Evolutionary conservation across 2,329 filamentous ascomycete genomes (phyloP).

Genomic region (Aspergillus vadensis): DNA sequence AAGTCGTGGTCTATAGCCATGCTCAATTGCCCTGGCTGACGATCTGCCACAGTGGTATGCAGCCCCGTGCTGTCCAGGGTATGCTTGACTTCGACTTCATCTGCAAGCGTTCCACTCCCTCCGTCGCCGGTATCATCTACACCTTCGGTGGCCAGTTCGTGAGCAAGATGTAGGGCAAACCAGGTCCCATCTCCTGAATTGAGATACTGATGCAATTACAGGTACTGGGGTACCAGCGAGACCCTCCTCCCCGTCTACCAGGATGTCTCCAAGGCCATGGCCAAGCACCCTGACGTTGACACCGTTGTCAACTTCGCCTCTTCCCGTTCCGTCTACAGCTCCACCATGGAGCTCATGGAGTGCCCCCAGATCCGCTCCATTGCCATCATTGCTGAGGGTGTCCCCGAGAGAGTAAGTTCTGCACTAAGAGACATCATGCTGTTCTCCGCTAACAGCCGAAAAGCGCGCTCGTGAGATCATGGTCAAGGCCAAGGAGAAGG

Average conservation of each 20-base stretch:
- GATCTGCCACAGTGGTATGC: conserved; percentile 68
- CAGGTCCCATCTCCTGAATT: background rate
- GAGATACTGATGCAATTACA: conserved; percentile 27
- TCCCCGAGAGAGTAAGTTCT: conserved; percentile 80
- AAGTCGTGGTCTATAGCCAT: conserved; percentile 40
- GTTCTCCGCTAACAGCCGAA: conserved; percentile 11
- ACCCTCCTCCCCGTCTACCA: conserved; percentile 98
- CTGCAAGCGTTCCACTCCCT: conserved; percentile 96
- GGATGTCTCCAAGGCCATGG: conserved; percentile 84
- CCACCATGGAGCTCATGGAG: conserved; percentile 98
- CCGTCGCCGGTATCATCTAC: conserved; percentile 99
- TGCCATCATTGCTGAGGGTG: conserved; percentile 99
- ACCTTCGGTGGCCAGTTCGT: conserved; percentile 99
- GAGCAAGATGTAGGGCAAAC: conserved; percentile 80
- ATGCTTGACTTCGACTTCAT: conserved; percentile 99
- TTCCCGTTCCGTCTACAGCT: conserved; percentile 96
- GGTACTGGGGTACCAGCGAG: conserved; percentile 99
- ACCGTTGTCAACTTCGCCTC: conserved; percentile 99
- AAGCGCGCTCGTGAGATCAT: conserved; percentile 97
- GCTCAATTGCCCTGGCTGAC: conserved; percentile 16
- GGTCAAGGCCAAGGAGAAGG: conserved; percentile 96
- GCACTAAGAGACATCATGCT: background rate
- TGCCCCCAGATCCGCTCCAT: conserved; percentile 97
- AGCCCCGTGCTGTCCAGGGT: conserved; percentile 87
- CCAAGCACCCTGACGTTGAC: conserved; percentile 96